Evolutionary conservation across 1,284 basidiomycete genomes (phyloP).

Genomic region (Ustilago loliicola): DNA sequence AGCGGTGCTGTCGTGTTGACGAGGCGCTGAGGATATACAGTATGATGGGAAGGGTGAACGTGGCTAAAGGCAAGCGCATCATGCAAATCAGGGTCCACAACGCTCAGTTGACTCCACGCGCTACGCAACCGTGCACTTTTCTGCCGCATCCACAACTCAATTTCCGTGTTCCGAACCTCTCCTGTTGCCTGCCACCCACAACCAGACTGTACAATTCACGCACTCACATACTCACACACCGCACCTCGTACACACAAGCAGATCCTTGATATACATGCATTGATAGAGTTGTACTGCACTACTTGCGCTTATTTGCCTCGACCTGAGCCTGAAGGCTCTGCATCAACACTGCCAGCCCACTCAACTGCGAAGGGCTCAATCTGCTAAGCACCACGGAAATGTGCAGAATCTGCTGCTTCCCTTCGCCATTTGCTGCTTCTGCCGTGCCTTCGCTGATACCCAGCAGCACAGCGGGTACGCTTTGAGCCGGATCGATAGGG

Average conservation of each 20-base stretch:
- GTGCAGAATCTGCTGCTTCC: slow-evolving; percentile 62
- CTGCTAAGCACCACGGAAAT: slow-evolving; percentile 65
- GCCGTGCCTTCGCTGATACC: slow-evolving; percentile 62
- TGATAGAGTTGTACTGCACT: not conserved
- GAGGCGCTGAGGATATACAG: too few species aligned
- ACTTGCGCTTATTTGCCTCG: slow-evolving; percentile 39
- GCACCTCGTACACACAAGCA: not conserved
- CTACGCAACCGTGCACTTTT: slow-evolving; percentile 16
- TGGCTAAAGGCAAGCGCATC: not conserved
- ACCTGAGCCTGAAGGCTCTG: slow-evolving; percentile 63
- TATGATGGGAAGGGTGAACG: not conserved
- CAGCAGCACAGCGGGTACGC: slow-evolving; percentile 62
- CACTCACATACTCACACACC: not conserved
- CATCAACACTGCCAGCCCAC: slow-evolving; percentile 65
- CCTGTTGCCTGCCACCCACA: not conserved
- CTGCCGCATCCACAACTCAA: not conserved
- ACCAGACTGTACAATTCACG: not conserved
- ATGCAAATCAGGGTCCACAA: slow-evolving; percentile 13
- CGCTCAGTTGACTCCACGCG: slow-evolving; percentile 4
- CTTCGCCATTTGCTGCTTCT: slow-evolving; percentile 19
- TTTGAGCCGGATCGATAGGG: slow-evolving; percentile 58
- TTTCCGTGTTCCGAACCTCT: slow-evolving; percentile 7
- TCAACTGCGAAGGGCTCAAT: slow-evolving; percentile 63
- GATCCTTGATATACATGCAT: slow-evolving; percentile 1
- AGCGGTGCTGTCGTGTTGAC: too few species aligned